Percentiles rank a stretch among this genome's conserved stretches.
Evolutionary conservation across 129 eudicot species (phyloP).

Genomic region (Tagetes patula): DNA sequence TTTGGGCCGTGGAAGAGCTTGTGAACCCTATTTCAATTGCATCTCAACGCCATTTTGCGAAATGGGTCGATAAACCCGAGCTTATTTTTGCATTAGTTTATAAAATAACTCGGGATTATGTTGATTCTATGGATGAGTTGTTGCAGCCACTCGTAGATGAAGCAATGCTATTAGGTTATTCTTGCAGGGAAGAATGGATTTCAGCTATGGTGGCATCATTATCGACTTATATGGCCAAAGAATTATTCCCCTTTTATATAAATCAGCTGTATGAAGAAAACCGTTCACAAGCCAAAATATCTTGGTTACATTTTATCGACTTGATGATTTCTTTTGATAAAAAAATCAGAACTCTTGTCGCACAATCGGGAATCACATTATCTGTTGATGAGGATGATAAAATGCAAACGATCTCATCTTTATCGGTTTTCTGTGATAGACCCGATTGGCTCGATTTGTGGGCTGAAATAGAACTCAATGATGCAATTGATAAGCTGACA

Average conservation of each 20-base stretch:
- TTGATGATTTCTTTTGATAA: slow-evolving; percentile 89
- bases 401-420: slow-evolving; percentile 57
- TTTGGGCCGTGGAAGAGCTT: slow-evolving; percentile 98
- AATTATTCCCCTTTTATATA: slow-evolving; percentile 61
- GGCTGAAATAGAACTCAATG: slow-evolving; percentile 81
- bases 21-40: slow-evolving; percentile 85
- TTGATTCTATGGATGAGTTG: slow-evolving; percentile 87
- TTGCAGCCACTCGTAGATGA: slow-evolving; percentile 92
- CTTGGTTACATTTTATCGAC: slow-evolving; percentile 85
- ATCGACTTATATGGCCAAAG: slow-evolving; percentile 81
- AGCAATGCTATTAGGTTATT: slow-evolving; percentile 87
- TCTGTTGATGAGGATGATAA: slow-evolving; percentile 60
- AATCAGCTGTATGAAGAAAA: slow-evolving; percentile 56
- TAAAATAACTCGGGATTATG: slow-evolving; percentile 78
- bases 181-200: slow-evolving; percentile 98
- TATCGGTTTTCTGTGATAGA: slow-evolving; percentile 85
- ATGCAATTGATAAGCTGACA: slow-evolving; percentile 49
- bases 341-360: slow-evolving; percentile 54
- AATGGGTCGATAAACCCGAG: slow-evolving; percentile 89
- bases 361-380: slow-evolving; percentile 59
- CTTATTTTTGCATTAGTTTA: slow-evolving; percentile 76
- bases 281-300: slow-evolving; percentile 50
- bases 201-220: slow-evolving; percentile 84
- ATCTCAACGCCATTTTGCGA: slow-evolving; percentile 77
- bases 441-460: slow-evolving; percentile 96